phyloP scores from a whole-genome alignment of 495 filamentous ascomycete species.

The Penicillium goetzii region DNA sequence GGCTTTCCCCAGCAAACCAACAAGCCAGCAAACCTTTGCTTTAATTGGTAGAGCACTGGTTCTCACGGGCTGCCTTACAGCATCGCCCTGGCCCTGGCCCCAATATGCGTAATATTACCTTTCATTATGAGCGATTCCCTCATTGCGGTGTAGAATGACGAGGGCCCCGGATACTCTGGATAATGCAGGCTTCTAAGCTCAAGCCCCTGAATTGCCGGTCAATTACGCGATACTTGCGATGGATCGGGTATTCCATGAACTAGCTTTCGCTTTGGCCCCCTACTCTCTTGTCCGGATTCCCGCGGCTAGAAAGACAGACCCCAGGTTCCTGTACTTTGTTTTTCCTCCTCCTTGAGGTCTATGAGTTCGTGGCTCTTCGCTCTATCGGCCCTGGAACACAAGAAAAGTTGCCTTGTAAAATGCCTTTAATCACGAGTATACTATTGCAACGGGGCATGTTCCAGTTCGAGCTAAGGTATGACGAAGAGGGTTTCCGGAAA shows the following conservation, averaged over 20 bases:
- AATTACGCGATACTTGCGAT: not conserved
- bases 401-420: not conserved
- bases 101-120: not conserved
- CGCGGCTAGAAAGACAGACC: not conserved
- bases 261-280: slow-evolving; percentile 2
- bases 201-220: not conserved
- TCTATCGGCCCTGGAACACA: too few species aligned
- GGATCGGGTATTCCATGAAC: not conserved
- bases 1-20: not conserved
- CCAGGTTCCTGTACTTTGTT: not conserved
- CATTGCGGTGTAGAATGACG: not conserved
- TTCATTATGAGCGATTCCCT: not conserved
- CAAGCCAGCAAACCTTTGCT: not conserved
- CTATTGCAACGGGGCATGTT: not conserved
- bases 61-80: not conserved
- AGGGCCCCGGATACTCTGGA: not conserved
- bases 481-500: not conserved
- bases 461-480: not conserved
- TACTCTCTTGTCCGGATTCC: not conserved
- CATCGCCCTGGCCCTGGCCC: not conserved
- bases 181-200: not conserved
- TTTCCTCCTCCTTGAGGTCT: not conserved
- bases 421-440: not conserved
- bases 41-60: not conserved
- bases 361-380: too few species aligned